phyloP scores from a whole-genome alignment of 768 basidiomycete species.

The Amanita pallidorosea region DNA sequence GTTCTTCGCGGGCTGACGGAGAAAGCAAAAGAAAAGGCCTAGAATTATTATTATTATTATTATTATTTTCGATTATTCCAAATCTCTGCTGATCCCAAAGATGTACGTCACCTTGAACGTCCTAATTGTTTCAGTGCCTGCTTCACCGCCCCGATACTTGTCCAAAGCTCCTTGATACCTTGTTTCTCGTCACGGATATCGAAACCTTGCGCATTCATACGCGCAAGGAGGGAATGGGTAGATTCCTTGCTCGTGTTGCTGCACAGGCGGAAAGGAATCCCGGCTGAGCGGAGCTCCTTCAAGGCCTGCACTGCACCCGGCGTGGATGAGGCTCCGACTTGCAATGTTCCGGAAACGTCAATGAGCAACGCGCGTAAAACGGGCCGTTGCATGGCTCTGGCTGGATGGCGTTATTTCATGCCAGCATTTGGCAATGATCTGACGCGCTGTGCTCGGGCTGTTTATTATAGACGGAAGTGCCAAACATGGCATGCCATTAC shows the following conservation, averaged over 20 bases:
- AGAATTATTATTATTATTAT: too few relatives aligned
- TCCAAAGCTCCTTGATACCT: constrained; percentile 40
- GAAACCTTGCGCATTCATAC: constrained; percentile 40
- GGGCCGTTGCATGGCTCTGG: constrained; percentile 17
- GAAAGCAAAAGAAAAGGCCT: constrained; percentile 53
- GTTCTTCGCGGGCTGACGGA: constrained; percentile 33
- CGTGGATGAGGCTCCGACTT: constrained; percentile 40
- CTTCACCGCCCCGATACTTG: constrained; percentile 52
- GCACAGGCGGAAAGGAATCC: constrained; percentile 42
- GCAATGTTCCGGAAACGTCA: constrained; percentile 60
- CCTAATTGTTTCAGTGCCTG: constrained; percentile 27
- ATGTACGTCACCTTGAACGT: constrained; percentile 24
- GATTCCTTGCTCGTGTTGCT: constrained; percentile 67
- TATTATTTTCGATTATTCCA: background rate
- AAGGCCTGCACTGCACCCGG: constrained; percentile 37
- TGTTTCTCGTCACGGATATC: constrained; percentile 17
- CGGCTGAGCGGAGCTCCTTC: constrained; percentile 19
- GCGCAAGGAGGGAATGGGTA: constrained; percentile 26
- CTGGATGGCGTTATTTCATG: background rate
- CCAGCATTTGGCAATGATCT: too few relatives aligned
- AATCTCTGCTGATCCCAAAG: background rate
- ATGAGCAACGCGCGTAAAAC: constrained; percentile 42
- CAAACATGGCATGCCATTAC: background rate
- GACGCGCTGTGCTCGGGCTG: background rate
- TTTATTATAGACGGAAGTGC: background rate